A percentile compares a stretch with the other conserved stretches of the same genome.
Conservation (phyloP, 2,329 filamentous ascomycete species). For the Trichophyton mentagrophytes region DNA sequence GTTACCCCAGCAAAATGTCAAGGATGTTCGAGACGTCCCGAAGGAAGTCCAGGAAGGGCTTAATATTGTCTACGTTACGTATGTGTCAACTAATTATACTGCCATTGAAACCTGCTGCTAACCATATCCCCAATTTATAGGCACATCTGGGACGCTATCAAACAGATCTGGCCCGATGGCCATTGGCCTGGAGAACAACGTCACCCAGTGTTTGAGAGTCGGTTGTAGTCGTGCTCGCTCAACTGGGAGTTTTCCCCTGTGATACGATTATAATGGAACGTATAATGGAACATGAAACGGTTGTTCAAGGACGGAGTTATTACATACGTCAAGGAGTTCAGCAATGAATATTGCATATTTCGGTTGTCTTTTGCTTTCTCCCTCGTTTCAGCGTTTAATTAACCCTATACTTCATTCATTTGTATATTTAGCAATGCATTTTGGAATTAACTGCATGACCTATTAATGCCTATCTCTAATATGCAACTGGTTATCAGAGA, state of each 20-base stretch:
- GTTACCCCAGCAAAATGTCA: slow-evolving; percentile 74
- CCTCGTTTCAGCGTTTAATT: not conserved
- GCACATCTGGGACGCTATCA: slow-evolving; percentile 89
- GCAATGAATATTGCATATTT: not conserved
- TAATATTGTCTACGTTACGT: slow-evolving; percentile 81
- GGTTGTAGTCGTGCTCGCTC: slow-evolving; percentile 42
- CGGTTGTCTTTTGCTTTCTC: not conserved
- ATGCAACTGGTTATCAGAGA: not conserved
- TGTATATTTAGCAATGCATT: slow-evolving; percentile 4
- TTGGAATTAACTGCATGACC: not conserved
- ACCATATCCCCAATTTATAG: slow-evolving; percentile 31
- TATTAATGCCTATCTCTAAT: not conserved
- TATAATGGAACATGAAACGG: not conserved
- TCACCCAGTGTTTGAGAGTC: slow-evolving; percentile 60
- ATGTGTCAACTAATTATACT: slow-evolving; percentile 29
- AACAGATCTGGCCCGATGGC: slow-evolving; percentile 79
- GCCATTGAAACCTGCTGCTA: slow-evolving; percentile 11
- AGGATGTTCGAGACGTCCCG: slow-evolving; percentile 83
- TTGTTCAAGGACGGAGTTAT: not conserved
- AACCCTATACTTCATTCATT: not conserved
- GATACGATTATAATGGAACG: not conserved
- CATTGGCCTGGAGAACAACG: slow-evolving; percentile 67
- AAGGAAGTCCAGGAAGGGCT: slow-evolving; percentile 77
- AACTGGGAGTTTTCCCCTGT: too few species aligned
- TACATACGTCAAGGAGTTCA: not conserved